Evolutionary conservation across 768 basidiomycete genomes (phyloP).

Genomic region (Trametes maxima): DNA sequence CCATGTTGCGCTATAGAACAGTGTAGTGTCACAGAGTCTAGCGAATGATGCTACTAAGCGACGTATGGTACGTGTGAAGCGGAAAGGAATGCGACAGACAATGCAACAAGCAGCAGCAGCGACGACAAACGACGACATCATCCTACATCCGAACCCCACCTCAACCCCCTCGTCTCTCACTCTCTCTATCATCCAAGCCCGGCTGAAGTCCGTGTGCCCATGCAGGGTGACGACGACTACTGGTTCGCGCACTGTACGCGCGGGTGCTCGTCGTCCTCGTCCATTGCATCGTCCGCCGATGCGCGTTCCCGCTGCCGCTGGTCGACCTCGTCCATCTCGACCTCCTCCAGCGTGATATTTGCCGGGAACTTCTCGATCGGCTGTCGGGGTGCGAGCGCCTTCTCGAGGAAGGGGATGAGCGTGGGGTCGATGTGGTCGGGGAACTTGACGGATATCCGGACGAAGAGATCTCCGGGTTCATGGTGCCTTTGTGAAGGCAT

Average conservation of each 20-base stretch:
- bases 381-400: conserved; percentile 79
- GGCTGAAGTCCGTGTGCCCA: neutral
- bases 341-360: conserved; percentile 77
- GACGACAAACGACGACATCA: conserved; percentile 7
- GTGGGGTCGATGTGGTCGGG: conserved; percentile 76
- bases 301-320: conserved; percentile 57
- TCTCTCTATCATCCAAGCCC: conserved; percentile 3
- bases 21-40: conserved; percentile 24
- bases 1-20: conserved; percentile 20
- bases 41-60: conserved; percentile 22
- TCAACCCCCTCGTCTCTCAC: neutral
- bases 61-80: conserved; percentile 18
- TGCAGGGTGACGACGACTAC: conserved; percentile 37
- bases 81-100: conserved; percentile 21
- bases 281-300: conserved; percentile 81
- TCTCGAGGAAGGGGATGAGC: conserved; percentile 73
- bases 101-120: conserved; percentile 19
- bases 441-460: conserved; percentile 87
- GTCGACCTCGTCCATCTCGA: conserved; percentile 78
- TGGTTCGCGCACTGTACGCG: conserved; percentile 96
- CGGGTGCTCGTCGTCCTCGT: conserved; percentile 83
- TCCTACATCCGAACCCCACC: conserved; percentile 9
- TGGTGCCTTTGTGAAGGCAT: conserved; percentile 99
- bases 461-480: conserved; percentile 90
- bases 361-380: conserved; percentile 69